A percentile compares a stretch with the other conserved stretches of the same genome.
Evolutionary conservation across 768 basidiomycete species (phyloP).

Genomic region (Rhodotorula toruloides): DNA sequence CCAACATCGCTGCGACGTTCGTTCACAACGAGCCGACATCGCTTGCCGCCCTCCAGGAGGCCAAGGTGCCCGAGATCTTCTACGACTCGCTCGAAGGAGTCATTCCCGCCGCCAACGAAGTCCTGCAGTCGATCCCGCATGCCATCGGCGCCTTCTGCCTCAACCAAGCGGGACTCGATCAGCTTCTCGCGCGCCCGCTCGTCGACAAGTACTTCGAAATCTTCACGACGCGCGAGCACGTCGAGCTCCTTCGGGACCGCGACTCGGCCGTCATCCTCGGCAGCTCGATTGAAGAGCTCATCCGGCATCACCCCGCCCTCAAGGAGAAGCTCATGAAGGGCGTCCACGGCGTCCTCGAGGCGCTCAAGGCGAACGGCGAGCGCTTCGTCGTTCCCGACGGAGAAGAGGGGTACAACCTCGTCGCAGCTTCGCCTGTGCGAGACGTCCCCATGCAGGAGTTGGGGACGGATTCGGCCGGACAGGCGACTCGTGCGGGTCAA

Average conservation of each 20-base stretch:
- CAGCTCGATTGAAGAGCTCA: constrained; percentile 85
- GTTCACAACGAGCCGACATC: constrained; percentile 97
- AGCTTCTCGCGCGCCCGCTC: constrained; percentile 68
- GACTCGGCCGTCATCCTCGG: constrained; percentile 88
- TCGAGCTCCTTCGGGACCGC: constrained; percentile 80
- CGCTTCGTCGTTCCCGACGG: constrained; percentile 29
- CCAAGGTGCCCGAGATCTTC: constrained; percentile 78
- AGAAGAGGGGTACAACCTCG: constrained; percentile 32
- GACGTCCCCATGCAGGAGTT: background rate
- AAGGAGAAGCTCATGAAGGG: constrained; percentile 74
- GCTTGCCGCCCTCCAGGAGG: constrained; percentile 84
- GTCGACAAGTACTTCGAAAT: constrained; percentile 78
- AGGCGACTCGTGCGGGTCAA: constrained; percentile 4
- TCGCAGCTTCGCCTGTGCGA: constrained; percentile 9
- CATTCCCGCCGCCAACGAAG: constrained; percentile 51
- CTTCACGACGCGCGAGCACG: constrained; percentile 76
- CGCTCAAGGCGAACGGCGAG: constrained; percentile 69
- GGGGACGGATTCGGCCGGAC: background rate
- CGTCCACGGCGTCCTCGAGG: constrained; percentile 62
- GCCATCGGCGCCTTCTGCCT: constrained; percentile 94
- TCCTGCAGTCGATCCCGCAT: constrained; percentile 86
- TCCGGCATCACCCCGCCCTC: constrained; percentile 87
- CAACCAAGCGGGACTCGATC: constrained; percentile 79
- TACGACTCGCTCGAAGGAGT: constrained; percentile 71
- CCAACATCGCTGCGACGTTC: constrained; percentile 43